Evolutionary conservation across 805 yeast species (phyloP), one percentile per base, ranked within the genome.

Genomic region (Monosporozyma yasuniensis): DNA sequence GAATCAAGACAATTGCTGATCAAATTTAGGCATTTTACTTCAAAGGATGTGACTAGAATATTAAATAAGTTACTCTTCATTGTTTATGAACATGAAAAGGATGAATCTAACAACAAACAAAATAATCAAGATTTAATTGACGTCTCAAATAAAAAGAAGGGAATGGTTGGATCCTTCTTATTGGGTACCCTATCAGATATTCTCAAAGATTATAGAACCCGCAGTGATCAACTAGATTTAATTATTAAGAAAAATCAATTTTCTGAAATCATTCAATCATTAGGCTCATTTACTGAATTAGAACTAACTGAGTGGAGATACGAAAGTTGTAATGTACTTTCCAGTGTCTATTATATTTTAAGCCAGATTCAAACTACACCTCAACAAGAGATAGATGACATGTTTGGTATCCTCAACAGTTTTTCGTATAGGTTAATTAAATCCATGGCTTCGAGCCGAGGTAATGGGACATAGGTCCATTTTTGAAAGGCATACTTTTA

Each of bases 1-100:
- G 69, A 65, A 47, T 45, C 61, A 11, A 53, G 66, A 47, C 50
- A 52, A n/a, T 46, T 54, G 4, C 43, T 64, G 25, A 47, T 51
- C 10, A 45, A 47, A 21, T 23, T 48, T 14, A 43, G 48, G 19
- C 58, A 50, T 47, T 59, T 62, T 32, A 48, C 46, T 11, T 41
- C 56, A 1, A 58, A 53, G 19, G 49, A 49, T 9, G 43, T 59
- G 6, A 55, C 61, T 1, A 50, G 50, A 19, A 55, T 62, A 8
- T 43, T 61, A 18, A 54, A 52, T 28, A 22, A 47, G 2, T 47
- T 61, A 11, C 54, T 57, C 5, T 49, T 56, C 1, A 55, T 56
- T 22, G 45, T 53, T 12, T 46, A 50, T 25, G 53, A 52, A 14
- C 46, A 44, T 41, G 51, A 41, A 14, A 38, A 41, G 14, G 42